These are phyloP conservation scores for Cytidiella melzeri DNA, from an alignment of 768 basidiomycete genomes.

Conservation along the genomic window DNA sequence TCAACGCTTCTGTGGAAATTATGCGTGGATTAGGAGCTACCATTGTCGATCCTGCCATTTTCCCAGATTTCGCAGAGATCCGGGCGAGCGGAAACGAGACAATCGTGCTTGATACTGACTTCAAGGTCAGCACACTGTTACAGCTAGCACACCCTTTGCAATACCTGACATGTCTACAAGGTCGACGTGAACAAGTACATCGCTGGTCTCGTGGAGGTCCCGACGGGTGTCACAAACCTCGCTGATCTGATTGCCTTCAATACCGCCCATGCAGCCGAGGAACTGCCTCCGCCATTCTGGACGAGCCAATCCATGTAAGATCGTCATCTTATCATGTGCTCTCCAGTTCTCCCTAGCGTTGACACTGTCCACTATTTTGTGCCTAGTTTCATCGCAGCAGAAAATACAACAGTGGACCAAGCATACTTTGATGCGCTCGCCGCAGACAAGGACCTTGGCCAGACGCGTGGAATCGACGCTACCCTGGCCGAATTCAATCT, in stretches of 20 bases:
- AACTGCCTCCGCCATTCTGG: constrained; percentile 33
- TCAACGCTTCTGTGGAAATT: constrained; percentile 32
- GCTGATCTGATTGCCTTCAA: constrained; percentile 57
- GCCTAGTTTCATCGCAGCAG: constrained; percentile 20
- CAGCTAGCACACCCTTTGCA: background rate
- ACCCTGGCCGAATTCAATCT: constrained; percentile 24
- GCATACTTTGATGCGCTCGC: constrained; percentile 26
- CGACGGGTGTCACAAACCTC: constrained; percentile 48
- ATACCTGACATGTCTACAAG: no score
- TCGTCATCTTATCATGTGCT: background rate
- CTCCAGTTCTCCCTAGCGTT: background rate
- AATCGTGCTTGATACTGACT: constrained; percentile 47
- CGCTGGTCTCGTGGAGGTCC: constrained; percentile 40
- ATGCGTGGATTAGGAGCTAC: constrained; percentile 37
- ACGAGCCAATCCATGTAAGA: constrained; percentile 30
- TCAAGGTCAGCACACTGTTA: constrained; percentile 39
- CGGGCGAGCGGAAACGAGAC: constrained; percentile 44
- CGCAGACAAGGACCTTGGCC: constrained; percentile 23
- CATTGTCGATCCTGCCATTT: constrained; percentile 57
- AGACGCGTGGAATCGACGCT: constrained; percentile 27
- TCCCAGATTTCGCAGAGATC: constrained; percentile 47
- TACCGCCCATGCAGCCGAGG: constrained; percentile 42
- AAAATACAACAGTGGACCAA: constrained; percentile 18
- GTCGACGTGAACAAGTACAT: constrained; percentile 48
- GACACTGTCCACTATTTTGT: background rate